These are phyloP conservation scores for Candida gorgasii DNA, from an alignment of 805 yeast species.

Conservation along the genomic window DNA sequence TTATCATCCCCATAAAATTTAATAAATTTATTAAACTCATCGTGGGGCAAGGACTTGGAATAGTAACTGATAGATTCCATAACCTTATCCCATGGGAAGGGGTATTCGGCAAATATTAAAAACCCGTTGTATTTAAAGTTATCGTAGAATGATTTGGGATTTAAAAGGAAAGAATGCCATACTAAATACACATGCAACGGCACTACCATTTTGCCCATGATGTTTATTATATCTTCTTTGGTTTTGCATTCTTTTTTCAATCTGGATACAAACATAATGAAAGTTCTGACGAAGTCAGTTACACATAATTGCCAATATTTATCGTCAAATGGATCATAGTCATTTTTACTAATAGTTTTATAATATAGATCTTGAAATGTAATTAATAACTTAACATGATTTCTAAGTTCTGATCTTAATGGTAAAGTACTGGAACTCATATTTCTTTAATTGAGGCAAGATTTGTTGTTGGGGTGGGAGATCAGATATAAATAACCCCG, in stretches of 20 bases:
- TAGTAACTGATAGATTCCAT: neutral
- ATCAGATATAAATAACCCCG: too few relatives aligned
- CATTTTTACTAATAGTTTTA: neutral
- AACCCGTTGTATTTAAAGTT: slow-evolving; percentile 13
- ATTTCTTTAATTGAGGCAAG: too few relatives aligned
- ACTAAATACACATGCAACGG: slow-evolving; percentile 11
- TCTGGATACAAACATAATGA: neutral
- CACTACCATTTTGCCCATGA: neutral
- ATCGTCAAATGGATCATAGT: neutral
- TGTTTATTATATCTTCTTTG: neutral
- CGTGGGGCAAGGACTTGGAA: neutral
- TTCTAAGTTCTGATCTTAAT: slow-evolving; percentile 1
- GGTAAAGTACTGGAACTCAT: neutral
- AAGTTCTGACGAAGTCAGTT: slow-evolving; percentile 1
- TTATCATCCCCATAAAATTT: neutral
- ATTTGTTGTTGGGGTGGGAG: too few relatives aligned
- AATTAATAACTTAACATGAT: neutral
- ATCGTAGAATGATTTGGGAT: slow-evolving; percentile 19
- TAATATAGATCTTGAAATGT: slow-evolving; percentile 1
- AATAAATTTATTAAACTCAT: neutral
- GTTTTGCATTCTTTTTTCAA: neutral
- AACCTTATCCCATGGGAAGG: slow-evolving; percentile 2
- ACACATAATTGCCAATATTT: slow-evolving; percentile 6
- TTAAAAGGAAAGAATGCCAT: slow-evolving; percentile 24
- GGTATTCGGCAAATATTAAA: neutral